Evolutionary conservation across 352 stramenopile species (phyloP), one percentile per base, ranked within the genome.

Genomic region (Phytophthora niederhauseri): DNA sequence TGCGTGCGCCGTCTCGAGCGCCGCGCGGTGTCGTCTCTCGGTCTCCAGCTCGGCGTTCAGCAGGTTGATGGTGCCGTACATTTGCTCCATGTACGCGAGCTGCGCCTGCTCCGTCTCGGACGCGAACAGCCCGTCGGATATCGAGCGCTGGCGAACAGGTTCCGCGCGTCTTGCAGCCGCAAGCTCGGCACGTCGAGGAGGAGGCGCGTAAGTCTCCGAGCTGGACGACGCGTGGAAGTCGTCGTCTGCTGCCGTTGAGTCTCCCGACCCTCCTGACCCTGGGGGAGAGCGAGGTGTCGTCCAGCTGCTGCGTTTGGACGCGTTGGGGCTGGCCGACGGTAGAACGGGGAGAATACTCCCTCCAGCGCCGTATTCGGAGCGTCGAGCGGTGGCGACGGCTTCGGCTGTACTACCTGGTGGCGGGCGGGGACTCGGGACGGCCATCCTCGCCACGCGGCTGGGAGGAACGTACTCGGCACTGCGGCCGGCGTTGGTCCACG

Each of bases 41-140:
- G 60, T 73, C 31, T 86, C 81, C 38, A 90, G 38, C 55, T 90
- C 79, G 0, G 73, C 68, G 17, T 78, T 88, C 12, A 89, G 38
- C 26, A 72, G 31, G 61, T 82, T 80, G 58, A 92, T 89, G 3
- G 76, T 85, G 19, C 61, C 78, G 67, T 89, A 87, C 77, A 92
- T 91, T 49, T 90, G 72, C 53, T 92, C 82, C 84, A 92, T 92
- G 57, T 89, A 89, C 17, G 70, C 71, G 28, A 89, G 72, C 31
- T 92, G 82, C 3, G 63, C 64, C 19, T 79, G 73, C 52, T 87
- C 66, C 9, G 72, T 73, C 6, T 72, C 66, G 11, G 59, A 61
- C 4, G 58, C 43, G 31, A 67, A 71, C 11, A 68, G 41, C 12
- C 48, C 19, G 8, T 64, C 58, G 2, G 72, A 46, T 30, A 52